Evolutionary conservation across 805 yeast species (phyloP).

Genomic region (Saturnispora mendoncae): DNA sequence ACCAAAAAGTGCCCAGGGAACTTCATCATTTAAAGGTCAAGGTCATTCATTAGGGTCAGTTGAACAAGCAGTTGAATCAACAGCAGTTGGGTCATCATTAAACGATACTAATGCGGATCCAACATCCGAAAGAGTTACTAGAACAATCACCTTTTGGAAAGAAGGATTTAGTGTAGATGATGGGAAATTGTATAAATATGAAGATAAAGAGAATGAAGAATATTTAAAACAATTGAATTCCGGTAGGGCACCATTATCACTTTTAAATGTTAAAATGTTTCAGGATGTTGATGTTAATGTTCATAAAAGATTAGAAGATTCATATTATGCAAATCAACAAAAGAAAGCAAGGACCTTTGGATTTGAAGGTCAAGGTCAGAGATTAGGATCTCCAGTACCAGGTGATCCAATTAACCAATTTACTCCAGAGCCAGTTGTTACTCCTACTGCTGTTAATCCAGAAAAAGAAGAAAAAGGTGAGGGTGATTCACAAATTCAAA

Average conservation of each 20-base stretch:
- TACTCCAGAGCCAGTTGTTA: constrained; percentile 9
- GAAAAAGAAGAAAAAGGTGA: constrained; percentile 10
- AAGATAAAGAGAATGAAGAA: constrained; percentile 80
- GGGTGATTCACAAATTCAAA: constrained; percentile 68
- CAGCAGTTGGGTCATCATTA: constrained; percentile 10
- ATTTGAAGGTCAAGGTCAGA: constrained; percentile 68
- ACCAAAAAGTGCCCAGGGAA: constrained; percentile 18
- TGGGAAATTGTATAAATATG: constrained; percentile 77
- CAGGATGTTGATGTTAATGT: constrained; percentile 92
- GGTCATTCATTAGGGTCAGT: constrained; percentile 48
- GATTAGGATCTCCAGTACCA: constrained; percentile 86
- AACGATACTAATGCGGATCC: constrained; percentile 22
- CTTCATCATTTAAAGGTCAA: constrained; percentile 39
- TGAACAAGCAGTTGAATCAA: constrained; percentile 29
- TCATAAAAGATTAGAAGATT: constrained; percentile 72
- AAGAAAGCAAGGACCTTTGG: constrained; percentile 44
- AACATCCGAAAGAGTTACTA: constrained; percentile 43
- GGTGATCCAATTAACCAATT: constrained; percentile 51
- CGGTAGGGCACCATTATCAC: constrained; percentile 84
- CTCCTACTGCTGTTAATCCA: constrained; percentile 18
- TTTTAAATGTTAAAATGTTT: constrained; percentile 76
- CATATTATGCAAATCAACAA: constrained; percentile 48
- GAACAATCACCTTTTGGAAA: constrained; percentile 91
- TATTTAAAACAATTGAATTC: constrained; percentile 72
- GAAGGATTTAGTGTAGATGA: constrained; percentile 95